These are phyloP conservation scores for Powellomyces hirtus DNA, from an alignment of 192 early-diverging fungal genomes.

Conservation along the genomic window DNA sequence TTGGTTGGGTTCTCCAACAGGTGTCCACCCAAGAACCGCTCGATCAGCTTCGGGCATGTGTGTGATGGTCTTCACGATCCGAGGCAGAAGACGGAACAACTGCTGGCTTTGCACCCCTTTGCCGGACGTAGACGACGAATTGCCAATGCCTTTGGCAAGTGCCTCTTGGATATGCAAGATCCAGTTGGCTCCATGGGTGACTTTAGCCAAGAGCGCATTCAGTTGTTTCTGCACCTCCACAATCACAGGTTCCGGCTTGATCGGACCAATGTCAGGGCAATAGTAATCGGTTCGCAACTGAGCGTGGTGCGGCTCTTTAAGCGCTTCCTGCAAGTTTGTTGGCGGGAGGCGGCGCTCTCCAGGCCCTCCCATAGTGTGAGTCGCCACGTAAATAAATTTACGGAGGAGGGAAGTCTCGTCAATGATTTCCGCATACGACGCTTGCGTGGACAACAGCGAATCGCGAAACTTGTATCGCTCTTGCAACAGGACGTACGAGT, in stretches of 20 bases:
- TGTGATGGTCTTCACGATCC: not conserved
- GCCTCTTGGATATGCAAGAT: not conserved
- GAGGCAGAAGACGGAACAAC: not conserved
- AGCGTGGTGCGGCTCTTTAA: not conserved
- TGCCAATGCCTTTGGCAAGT: not conserved
- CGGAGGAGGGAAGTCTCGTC: constrained; percentile 44
- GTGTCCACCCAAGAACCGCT: not conserved
- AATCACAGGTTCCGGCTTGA: not conserved
- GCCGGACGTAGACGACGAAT: not conserved
- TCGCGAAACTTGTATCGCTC: constrained; percentile 35
- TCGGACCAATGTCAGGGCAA: too few species aligned
- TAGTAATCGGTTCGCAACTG: too few species aligned
- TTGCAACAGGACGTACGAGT: constrained; percentile 48
- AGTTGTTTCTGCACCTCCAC: not conserved
- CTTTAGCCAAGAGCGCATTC: not conserved
- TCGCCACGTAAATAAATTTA: constrained; percentile 41
- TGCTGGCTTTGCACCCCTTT: not conserved
- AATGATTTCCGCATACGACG: constrained; percentile 17
- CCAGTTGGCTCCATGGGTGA: not conserved
- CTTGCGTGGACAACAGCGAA: constrained; percentile 34
- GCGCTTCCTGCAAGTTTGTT: constrained; percentile 10
- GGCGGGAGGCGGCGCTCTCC: constrained; percentile 42
- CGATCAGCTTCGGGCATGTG: constrained; percentile 10
- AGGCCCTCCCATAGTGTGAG: constrained; percentile 38
- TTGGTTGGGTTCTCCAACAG: not conserved